Percentiles rank a stretch among this genome's conserved stretches.
Evolutionary conservation across 1,139 yeast species (phyloP).

Genomic region (Geotrichum candidum): DNA sequence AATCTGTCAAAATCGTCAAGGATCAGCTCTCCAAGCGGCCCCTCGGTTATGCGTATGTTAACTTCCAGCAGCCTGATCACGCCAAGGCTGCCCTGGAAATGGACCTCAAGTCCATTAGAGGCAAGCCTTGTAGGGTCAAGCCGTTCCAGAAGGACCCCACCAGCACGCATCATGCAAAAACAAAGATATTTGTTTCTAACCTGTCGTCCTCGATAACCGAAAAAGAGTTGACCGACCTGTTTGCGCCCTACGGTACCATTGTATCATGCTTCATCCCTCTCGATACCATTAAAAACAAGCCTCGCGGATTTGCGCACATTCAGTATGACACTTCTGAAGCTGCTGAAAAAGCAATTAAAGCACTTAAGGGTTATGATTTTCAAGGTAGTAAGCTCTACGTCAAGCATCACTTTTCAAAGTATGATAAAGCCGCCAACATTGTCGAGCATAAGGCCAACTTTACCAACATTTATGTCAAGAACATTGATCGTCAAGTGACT

Average conservation of each 20-base stretch:
- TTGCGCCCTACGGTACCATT: constrained; percentile 78
- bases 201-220: constrained; percentile 79
- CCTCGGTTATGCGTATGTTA: constrained; percentile 88
- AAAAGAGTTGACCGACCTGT: constrained; percentile 73
- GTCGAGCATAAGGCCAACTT: constrained; percentile 78
- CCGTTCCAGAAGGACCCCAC: constrained; percentile 92
- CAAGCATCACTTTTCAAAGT: constrained; percentile 78
- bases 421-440: constrained; percentile 78
- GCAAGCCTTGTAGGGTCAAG: constrained; percentile 85
- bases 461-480: constrained; percentile 84
- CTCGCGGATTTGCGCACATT: constrained; percentile 84
- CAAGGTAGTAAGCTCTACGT: constrained; percentile 81
- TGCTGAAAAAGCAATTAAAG: constrained; percentile 81
- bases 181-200: constrained; percentile 84
- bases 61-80: constrained; percentile 69
- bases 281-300: constrained; percentile 44
- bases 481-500: constrained; percentile 46
- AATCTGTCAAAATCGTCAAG: constrained; percentile 86
- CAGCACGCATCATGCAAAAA: constrained; percentile 28
- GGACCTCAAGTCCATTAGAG: constrained; percentile 78
- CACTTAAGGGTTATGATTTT: constrained; percentile 83
- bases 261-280: constrained; percentile 89
- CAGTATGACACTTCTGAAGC: constrained; percentile 76
- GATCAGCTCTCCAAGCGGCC: constrained; percentile 83
- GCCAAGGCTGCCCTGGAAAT: constrained; percentile 64